These are phyloP conservation scores for Paramecium sonneborni DNA, from an alignment of 73 alveolate genomes.

Conservation along the genomic window DNA sequence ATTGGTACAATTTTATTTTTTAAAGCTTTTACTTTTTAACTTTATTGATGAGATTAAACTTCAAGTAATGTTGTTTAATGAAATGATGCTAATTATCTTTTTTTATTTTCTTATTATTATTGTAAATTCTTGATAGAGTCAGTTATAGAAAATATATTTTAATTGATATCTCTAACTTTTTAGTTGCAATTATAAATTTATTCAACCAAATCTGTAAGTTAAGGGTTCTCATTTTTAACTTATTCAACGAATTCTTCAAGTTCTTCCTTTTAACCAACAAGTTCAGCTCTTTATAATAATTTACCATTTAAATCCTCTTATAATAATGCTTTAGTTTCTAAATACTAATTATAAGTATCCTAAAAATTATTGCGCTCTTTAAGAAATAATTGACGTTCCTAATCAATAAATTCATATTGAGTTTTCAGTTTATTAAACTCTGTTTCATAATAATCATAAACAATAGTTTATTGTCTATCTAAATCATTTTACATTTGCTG, in stretches of 20 bases:
- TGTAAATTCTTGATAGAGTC: constrained; percentile 71
- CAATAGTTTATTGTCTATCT: background rate
- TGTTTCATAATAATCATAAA: constrained; percentile 14
- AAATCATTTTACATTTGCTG: background rate
- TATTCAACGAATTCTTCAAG: constrained; percentile 43
- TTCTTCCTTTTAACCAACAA: constrained; percentile 58
- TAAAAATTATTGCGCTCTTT: background rate
- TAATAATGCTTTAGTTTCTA: constrained; percentile 55
- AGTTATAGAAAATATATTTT: constrained; percentile 70
- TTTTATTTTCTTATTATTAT: constrained; percentile 70
- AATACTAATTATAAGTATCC: background rate
- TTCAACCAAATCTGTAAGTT: background rate
- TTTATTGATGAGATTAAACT: background rate
- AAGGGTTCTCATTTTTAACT: background rate
- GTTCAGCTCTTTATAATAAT: constrained; percentile 59
- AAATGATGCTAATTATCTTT: background rate
- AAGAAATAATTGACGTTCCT: background rate
- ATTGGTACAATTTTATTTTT: constrained; percentile 40
- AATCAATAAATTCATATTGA: background rate
- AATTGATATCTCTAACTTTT: constrained; percentile 13
- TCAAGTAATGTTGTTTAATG: background rate
- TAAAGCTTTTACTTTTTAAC: background rate
- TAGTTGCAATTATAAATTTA: constrained; percentile 3
- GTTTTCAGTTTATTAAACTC: background rate
- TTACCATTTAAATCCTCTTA: constrained; percentile 52